Evolutionary conservation across 164 flowering plant genomes (phyloP).

Genomic region (Vitis rupestris): DNA sequence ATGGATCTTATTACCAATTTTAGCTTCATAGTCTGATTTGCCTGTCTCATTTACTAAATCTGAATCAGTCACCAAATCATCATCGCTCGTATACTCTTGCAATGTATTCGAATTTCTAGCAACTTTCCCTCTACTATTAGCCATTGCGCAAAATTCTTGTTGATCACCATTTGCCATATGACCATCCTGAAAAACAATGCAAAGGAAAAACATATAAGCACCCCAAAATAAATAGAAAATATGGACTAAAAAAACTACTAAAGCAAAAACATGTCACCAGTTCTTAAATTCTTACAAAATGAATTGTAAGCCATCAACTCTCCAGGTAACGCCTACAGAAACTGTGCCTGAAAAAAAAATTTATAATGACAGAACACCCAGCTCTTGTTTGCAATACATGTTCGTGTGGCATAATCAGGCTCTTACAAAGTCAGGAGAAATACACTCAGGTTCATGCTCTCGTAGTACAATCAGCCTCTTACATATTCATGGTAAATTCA

Average conservation of each 20-base stretch:
- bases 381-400: constrained; percentile 28
- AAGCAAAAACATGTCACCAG: constrained; percentile 23
- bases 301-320: constrained; percentile 42
- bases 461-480: constrained; percentile 28
- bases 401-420: too few species aligned
- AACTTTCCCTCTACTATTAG: neutral
- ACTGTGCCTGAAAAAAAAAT: constrained; percentile 13
- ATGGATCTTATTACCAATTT: constrained; percentile 1
- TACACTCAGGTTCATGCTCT: constrained; percentile 10
- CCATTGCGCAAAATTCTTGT: constrained; percentile 6
- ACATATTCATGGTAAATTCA: constrained; percentile 20
- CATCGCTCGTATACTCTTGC: constrained; percentile 3
- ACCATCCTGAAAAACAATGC: constrained; percentile 23
- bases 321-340: constrained; percentile 41
- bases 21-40: constrained; percentile 4
- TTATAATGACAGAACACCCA: too few species aligned
- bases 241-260: neutral
- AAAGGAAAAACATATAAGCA: neutral
- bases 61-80: constrained; percentile 5
- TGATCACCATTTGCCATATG: constrained; percentile 11
- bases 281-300: constrained; percentile 45
- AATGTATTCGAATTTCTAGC: neutral
- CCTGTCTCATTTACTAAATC: constrained; percentile 2
- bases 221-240: too few species aligned
- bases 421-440: too few species aligned